A percentile compares a stretch with the other conserved stretches of the same genome.
phyloP scores from a whole-genome alignment of 306 rosid species.

The Ceratonia siliqua region DNA sequence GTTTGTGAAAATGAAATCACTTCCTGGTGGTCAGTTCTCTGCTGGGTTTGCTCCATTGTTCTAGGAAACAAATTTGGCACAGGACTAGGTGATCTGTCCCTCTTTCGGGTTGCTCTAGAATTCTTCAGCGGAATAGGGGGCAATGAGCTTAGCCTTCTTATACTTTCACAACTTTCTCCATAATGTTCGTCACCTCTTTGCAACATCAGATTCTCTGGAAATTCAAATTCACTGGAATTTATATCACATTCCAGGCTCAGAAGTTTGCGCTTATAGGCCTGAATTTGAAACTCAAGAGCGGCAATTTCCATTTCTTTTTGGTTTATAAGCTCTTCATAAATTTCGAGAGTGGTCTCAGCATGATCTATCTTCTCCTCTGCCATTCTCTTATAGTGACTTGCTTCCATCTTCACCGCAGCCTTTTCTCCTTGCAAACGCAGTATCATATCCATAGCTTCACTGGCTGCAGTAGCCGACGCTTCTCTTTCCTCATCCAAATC shows the following conservation, averaged over 20 bases:
- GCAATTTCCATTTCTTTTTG: conserved; percentile 88
- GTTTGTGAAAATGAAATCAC: conserved; percentile 33
- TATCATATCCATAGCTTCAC: conserved; percentile 92
- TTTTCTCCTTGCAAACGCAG: conserved; percentile 92
- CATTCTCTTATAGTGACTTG: conserved; percentile 86
- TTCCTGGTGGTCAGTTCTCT: conserved; percentile 43
- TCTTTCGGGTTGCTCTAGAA: conserved; percentile 43
- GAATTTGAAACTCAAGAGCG: conserved; percentile 73
- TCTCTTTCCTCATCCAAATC: conserved; percentile 94
- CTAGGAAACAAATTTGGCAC: conserved; percentile 34
- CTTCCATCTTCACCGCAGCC: conserved; percentile 91
- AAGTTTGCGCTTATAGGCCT: conserved; percentile 72
- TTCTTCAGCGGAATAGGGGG: conserved; percentile 58
- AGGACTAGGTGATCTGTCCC: conserved; percentile 47
- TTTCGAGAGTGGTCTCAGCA: conserved; percentile 70
- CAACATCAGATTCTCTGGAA: conserved; percentile 49
- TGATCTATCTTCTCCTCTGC: conserved; percentile 89
- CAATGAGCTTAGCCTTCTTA: conserved; percentile 68
- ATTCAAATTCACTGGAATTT: conserved; percentile 49
- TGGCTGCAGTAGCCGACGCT: conserved; percentile 82
- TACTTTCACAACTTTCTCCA: conserved; percentile 41
- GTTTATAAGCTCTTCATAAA: conserved; percentile 70
- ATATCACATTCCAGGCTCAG: conserved; percentile 63
- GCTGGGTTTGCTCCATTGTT: conserved; percentile 35
- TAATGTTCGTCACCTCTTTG: conserved; percentile 42